Base-by-base conservation (phyloP, 2,329 filamentous ascomycete genomes). In the Sclerotinia nivalis region DNA sequence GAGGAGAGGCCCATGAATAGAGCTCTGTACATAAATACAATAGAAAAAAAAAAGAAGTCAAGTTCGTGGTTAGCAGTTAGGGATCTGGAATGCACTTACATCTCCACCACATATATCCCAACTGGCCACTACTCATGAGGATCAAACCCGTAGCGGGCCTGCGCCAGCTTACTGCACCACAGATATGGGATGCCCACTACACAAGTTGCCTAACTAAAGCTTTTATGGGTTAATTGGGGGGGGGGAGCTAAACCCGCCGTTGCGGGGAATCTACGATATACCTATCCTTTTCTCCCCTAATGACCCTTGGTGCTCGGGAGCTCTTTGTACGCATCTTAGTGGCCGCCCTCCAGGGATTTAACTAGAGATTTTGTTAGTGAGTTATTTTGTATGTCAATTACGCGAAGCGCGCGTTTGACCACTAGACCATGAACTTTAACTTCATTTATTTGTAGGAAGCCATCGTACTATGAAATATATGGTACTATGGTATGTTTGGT, bases 371-470 rank as follows among this genome's bases (percentile, higher is more conserved):
- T 13, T 43, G 52, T 67, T 67, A 67, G 52, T 40, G 18, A 45
- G 43, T 31, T 25, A 28, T 12, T 20, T 37, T 28, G 31, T 18
- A 47, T 31, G 15, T 34, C 5, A 15, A 47, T 22, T 25, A 13
- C 52, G 65, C 54, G 13, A 67, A 49, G 52, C 43, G 28, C 12
- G 40, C 43, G 13, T 20, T 37, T 43, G 65, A 67, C 65, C 37
- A 47, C 43, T 67, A 15, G 40, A 67, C 65, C 40, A 67, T 67
- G 52, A 67, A 59, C 54, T 67, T 67, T 43, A 61, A 47, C 58
- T 67, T 67, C 40, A 31, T 49, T 28, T 34, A 45, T 59, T 59
- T 56, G 22, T 7, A 34, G 43, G 25, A 6, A 61, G 5, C 1
- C 10, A 22, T 55, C 22, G 25, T 47, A 13, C 22, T 13, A 13